Base-by-base conservation (phyloP, 2,329 filamentous ascomycete species). In the Blumeriella jaapii region DNA sequence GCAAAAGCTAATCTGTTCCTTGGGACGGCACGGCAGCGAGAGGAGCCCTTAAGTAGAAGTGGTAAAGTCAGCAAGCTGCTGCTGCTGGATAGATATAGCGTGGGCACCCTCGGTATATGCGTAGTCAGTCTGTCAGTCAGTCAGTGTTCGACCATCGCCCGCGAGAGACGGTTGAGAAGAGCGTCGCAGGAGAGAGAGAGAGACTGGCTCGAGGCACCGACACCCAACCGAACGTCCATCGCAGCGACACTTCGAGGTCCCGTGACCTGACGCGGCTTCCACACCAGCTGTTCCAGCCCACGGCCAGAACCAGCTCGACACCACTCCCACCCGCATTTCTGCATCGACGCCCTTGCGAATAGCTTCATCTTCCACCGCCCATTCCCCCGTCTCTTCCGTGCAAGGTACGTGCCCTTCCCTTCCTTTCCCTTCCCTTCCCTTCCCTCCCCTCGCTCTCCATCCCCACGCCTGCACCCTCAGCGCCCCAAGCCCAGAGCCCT, bases 351-450 rank as follows among this genome's bases (percentile, higher is more conserved):
- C 9, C 4, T 26, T 25, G 31, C 20, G 29, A 31, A 33, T 26
- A 33, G 20, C 15, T 33, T 33, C 31, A 33, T 18, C 26, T 24
- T 13, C 18, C 26, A 13, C 13, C 13, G 5, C n/a, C n/a, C n/a
- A n/a, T 14, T 7, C 20, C 11, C 6, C 16, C 9, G 14, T 5
- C 12, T 2, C 1, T 6, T 24, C 3, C 7, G 5, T 10, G 16
- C 20, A 24, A 17, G 13, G 30, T 32, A 33, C 14, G 12, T 26
- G 18, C 11, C 8, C 23, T 23, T 31, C 11, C 2, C 7, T 22
- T 31, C 7, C 16, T 20, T 31, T n/a, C 23, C 3, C 5, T 14
- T 23, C 11, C 6, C 6, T 7, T 7, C 20, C 6, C 11, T 23
- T 23, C 20, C 11, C 11, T 23, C 6, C 11, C 11, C 20, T 7